Percentiles rank a stretch among this genome's conserved stretches.
Conservation (phyloP, 202 grass and related monocot genomes). For the Elaeis oleifera region DNA sequence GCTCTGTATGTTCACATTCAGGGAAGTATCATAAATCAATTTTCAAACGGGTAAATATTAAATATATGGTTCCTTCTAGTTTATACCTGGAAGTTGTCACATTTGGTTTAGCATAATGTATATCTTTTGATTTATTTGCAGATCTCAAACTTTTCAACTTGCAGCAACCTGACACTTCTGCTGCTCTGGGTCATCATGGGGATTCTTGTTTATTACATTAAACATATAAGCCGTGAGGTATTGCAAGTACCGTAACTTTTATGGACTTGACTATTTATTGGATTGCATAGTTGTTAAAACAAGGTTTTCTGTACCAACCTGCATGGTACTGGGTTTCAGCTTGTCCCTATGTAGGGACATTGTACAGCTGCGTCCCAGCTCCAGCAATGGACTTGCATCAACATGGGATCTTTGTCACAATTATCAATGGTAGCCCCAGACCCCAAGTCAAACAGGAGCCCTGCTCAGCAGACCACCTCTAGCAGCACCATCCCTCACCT, state of each 20-base stretch:
- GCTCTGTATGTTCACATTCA: constrained; percentile 63
- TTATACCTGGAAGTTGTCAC: too few relatives aligned
- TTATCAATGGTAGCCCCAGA: too few relatives aligned
- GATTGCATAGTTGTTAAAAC: not conserved
- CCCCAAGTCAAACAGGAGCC: too few relatives aligned
- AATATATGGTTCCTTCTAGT: too few relatives aligned
- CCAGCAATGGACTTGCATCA: too few relatives aligned
- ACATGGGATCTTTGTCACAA: too few relatives aligned
- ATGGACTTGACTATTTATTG: not conserved
- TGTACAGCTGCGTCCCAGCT: too few relatives aligned
- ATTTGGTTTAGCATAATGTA: not conserved
- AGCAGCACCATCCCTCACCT: too few relatives aligned
- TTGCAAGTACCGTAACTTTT: not conserved
- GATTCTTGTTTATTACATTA: constrained; percentile 93
- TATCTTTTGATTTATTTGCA: constrained; percentile 23
- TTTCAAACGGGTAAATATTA: constrained; percentile 62
- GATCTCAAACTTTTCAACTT: constrained; percentile 98
- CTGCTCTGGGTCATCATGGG: constrained; percentile 86
- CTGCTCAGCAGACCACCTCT: too few relatives aligned
- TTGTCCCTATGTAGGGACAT: too few relatives aligned
- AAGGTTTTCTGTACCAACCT: too few relatives aligned
- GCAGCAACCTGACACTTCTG: constrained; percentile 74
- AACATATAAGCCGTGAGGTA: constrained; percentile 87
- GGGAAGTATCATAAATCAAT: constrained; percentile 98
- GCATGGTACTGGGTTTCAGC: too few relatives aligned